Evolutionary conservation across 768 basidiomycete genomes (phyloP), one percentile per base, ranked within the genome.

Genomic region (Lanmaoa pseudosensibilis): DNA sequence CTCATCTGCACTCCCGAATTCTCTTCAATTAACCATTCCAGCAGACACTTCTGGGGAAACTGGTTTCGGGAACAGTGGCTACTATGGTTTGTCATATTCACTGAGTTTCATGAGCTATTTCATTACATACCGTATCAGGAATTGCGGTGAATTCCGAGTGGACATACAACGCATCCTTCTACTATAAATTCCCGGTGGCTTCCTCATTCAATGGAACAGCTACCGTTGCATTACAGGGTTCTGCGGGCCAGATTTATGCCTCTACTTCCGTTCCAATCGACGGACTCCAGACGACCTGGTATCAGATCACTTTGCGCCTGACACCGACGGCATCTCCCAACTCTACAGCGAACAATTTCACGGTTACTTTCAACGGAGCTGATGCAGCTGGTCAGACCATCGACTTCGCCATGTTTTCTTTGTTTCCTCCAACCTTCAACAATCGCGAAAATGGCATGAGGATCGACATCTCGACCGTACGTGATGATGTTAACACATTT

Each of bases 341-440:
- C 3, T 73, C 77, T 36, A 72, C 73, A 3, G 69, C 69, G 23
- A 86, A 86, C 63, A 68, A 68, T 34, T 86, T 87, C 66, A 73
- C 74, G 2, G 70, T 87, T 16, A 79, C 81, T 0, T 62, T 85
- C 8, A 70, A 83, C 48, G 79, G 79, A 12, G 65, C 63, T 0
- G 64, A 71, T 3, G 71, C 69, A 2, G 68, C 71, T 2, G 80
- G 78, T 1, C 66, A 78, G 34, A 78, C 74, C 0, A 71, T 87
- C 46, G 68, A 82, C 59, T 85, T 86, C 52, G 80, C 82, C 0
- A 74, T 86, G 75, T 75, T 86, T 55, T 82, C 81, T 16, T 65
- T 87, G 47, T 85, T 88, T 70, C 85, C 86, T 2, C 85, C 86
- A 2, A 87, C 85, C 2, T 87, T 81, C 73, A 85, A 83, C 56